Evolutionary conservation across 352 stramenopile species (phyloP), one percentile per base, ranked within the genome.

Genomic region (Pythium aphanidermatum): DNA sequence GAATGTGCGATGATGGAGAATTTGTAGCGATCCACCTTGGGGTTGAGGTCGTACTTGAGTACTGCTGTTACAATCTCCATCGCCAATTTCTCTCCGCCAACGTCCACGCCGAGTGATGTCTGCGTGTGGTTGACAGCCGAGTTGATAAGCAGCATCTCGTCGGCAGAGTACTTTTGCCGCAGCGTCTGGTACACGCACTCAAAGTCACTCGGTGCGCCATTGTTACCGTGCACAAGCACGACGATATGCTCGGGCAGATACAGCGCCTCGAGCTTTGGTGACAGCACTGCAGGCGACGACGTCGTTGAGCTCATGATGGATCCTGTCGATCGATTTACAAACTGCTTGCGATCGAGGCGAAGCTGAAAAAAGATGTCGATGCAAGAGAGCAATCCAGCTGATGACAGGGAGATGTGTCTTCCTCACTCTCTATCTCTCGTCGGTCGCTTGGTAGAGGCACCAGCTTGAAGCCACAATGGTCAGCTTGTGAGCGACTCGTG

Each of bases 221-320:
- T 92, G 64, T 92, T 89, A 21, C 80, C 80, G 49, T 92, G 80
- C 39, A 92, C 76, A 20, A 92, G 71, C 38, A 92, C 77, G 29
- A 89, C 62, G 24, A 92, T 83, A 48, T 89, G 68, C 35, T 73
- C 54, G 23, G 76, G 76, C 17, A 92, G 38, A 27, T 59, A 59
- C 16, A 64, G 41, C 44, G 55, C 81, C 4, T 52, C 63, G 17
- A 52, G 85, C 41, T 49, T 73, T 39, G 57, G 83, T 7, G 68
- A 85, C 14, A 41, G 52, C 3, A 58, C 59, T 26, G 39, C 27
- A 6, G 56, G 46, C 1, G 54, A 56, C 21, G 47, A 55, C 26
- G 49, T 60, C 26, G 35, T 51, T 6, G 48, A 55, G 55, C 55
- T 63, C 55, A 63, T 63, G 23, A n/a, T n/a, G n/a, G n/a, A n/a